Evolutionary conservation across 768 basidiomycete genomes (phyloP), one percentile per base, ranked within the genome.

Genomic region (Suillus luteus): DNA sequence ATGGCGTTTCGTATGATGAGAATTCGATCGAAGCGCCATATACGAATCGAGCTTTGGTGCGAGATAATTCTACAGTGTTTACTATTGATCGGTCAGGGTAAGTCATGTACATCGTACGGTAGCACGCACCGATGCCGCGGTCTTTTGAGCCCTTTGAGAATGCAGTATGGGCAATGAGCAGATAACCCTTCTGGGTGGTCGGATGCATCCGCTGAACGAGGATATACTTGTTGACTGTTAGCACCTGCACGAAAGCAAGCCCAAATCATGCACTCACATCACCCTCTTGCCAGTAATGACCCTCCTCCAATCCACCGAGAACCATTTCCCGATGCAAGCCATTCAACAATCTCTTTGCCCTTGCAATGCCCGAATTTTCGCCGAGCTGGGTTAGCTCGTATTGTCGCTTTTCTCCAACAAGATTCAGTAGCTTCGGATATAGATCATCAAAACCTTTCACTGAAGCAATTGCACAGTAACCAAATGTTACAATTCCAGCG

Each of bases 391-490:
- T 86, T 15, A 91, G 69, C 67, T 92, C 89, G 71, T 99, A 99
- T 66, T 75, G 74, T 65, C 95, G 82, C 71, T 85, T 88, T 74
- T 99, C 97, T 15, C 79, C 81, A 11, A 99, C 97, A 57, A 99
- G 80, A 72, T 97, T 86, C 41, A 99, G 77, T n/a, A 96, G 77
- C 73, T 95, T 96, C 3, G 96, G 96, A 72, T 99, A 98, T 24
- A 99, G 76, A 68, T 99, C 97, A 70, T 99, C 97, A 72, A 96
- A 97, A 22, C 96, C 97, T 76, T 98, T 97, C 68, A 95, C 95
- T 17, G 93, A 95, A 2, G 95, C 97, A 62, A 93, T 85, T 5
- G 92, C 97, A 27, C 87, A 92, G 69, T 86, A 87, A 41, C 91
- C 91, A 78, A 99, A 99, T 0, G 96, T 86, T 19, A 92, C 91